These are phyloP conservation scores for Cercospora sp. DNA, from an alignment of 2,329 filamentous ascomycete genomes.

Conservation along the genomic window DNA sequence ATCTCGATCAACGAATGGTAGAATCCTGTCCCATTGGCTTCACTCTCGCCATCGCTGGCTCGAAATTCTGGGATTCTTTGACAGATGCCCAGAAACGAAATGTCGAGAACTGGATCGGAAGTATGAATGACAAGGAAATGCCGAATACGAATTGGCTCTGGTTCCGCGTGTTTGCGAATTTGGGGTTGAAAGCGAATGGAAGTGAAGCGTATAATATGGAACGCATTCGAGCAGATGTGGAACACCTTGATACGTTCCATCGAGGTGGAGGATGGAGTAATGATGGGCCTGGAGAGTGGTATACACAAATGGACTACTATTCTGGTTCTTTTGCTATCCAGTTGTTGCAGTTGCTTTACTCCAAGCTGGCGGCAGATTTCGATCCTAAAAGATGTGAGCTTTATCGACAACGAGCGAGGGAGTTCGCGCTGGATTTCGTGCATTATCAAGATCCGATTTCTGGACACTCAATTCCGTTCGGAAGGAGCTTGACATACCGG, in stretches of 20 bases:
- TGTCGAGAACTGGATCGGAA: conserved; percentile 71
- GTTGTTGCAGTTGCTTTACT: conserved; percentile 74
- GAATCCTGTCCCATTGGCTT: conserved; percentile 81
- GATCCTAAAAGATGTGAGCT: conserved; percentile 67
- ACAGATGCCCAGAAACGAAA: conserved; percentile 63
- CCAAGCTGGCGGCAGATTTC: conserved; percentile 61
- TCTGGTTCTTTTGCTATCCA: conserved; percentile 81
- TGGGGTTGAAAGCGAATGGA: conserved; percentile 73
- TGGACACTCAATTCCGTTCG: conserved; percentile 74
- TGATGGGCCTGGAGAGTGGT: conserved; percentile 69
- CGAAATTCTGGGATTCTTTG: conserved; percentile 66
- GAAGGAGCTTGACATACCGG: conserved; percentile 76
- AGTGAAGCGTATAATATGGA: conserved; percentile 67
- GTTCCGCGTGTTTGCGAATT: conserved; percentile 82
- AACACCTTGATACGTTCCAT: conserved; percentile 78
- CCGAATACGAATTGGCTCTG: conserved; percentile 71
- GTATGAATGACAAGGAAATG: conserved; percentile 76
- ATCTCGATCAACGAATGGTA: conserved; percentile 81
- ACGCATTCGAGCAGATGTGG: conserved; percentile 71
- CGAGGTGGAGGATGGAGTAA: conserved; percentile 79
- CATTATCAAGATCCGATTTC: conserved; percentile 72
- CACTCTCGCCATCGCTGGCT: conserved; percentile 67
- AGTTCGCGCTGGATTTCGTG: conserved; percentile 68
- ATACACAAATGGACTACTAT: conserved; percentile 85
- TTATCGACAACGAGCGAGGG: conserved; percentile 67